Evolutionary conservation across 1,139 yeast species (phyloP), one percentile per base, ranked within the genome.

Genomic region (Fermentozyma sake): DNA sequence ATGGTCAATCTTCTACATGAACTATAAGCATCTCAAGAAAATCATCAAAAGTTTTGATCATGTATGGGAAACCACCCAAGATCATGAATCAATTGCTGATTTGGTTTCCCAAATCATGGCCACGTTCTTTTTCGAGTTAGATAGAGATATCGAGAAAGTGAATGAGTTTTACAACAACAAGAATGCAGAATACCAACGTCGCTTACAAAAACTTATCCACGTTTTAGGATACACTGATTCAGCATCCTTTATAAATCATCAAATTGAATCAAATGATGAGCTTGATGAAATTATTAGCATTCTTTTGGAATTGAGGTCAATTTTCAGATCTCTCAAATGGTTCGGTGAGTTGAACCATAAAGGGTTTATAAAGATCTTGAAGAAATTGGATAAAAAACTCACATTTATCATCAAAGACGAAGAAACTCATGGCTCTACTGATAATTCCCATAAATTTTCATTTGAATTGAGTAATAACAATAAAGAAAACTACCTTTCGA

Each of bases 301-400:
- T 14, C 60, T 89, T 24, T 64, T 86, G 19, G 96, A 87, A 50
- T 63, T 87, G 32, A 70, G 95, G 28, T 68, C 81, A n/a, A 75
- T 78, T 37, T 75, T 83, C 37, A 69, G 96, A 33, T 87, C 87
- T 54, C 64, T 91, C 49, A 80, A 80, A 51, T 89, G 97, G 96
- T 91, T 76, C 52, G 94, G 95, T 11, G 97, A 89, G 45, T 72
- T 89, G 46, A 91, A 91, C 60, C 86, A 83, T 51, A 79, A 91
- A 37, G 98, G 96, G 0, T 83, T 87, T 46, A 72, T 78, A 32
- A 91, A 91, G 61, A 91, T 91, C 40, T 65, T 91, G 50, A 91
- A 91, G 60, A 87, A 87, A 48, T 68, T 87, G 42, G 97, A 91
- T 52, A 91, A 91, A 61, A 86, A 86, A 51, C 67, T 81, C 32